Evolutionary conservation across 176 grass and related monocot genomes (phyloP).

Genomic region (Metroxylon sagu): DNA sequence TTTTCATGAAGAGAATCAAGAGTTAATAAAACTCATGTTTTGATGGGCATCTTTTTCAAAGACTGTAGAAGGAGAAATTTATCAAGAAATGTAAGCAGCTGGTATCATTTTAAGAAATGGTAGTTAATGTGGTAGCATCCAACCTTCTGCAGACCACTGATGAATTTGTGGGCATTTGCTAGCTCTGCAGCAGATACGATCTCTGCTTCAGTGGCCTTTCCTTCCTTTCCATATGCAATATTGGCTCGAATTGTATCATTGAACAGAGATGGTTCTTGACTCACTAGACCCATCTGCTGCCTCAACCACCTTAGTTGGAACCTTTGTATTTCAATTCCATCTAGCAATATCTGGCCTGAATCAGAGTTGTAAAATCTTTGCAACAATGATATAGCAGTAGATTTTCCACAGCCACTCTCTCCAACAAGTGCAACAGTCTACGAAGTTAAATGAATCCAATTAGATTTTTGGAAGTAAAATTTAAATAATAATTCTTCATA

Average conservation of each 20-base stretch:
- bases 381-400: slow-evolving; percentile 77
- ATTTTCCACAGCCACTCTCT: slow-evolving; percentile 95
- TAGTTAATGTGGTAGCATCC: slow-evolving; percentile 6
- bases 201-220: slow-evolving; percentile 63
- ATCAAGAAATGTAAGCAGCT: too few species aligned
- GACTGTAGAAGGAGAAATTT: too few species aligned
- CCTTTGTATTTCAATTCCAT: slow-evolving; percentile 82
- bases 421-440: slow-evolving; percentile 95
- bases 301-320: slow-evolving; percentile 88
- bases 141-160: slow-evolving; percentile 68
- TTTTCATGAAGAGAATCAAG: too few species aligned
- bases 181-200: slow-evolving; percentile 62
- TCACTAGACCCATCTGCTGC: slow-evolving; percentile 94
- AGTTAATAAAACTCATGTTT: too few species aligned
- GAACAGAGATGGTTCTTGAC: slow-evolving; percentile 91
- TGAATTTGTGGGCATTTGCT: slow-evolving; percentile 93
- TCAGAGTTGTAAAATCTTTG: slow-evolving; percentile 89
- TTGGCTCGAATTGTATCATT: slow-evolving; percentile 81
- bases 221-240: slow-evolving; percentile 94
- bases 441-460: slow-evolving; percentile 25
- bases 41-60: too few species aligned
- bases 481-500: too few species aligned
- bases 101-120: too few species aligned
- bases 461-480: slow-evolving; percentile 1
- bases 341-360: slow-evolving; percentile 71